A percentile compares a stretch with the other conserved stretches of the same genome.
These are phyloP conservation scores for Detonula confervacea DNA, from an alignment of 352 stramenopile genomes.

Conservation along the genomic window DNA sequence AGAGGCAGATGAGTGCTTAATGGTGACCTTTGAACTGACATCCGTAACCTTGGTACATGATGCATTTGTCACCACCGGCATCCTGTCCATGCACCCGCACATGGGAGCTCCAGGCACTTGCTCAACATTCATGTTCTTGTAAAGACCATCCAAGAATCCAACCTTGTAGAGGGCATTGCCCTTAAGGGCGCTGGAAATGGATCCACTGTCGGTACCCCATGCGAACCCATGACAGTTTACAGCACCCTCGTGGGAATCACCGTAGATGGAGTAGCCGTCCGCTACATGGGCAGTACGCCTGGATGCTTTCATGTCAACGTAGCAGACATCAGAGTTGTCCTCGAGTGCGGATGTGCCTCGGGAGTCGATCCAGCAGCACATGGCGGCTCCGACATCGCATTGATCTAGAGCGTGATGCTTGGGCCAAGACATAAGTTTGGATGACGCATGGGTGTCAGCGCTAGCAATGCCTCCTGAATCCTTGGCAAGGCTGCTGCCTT, in stretches of 20 bases:
- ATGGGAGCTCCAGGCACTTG: constrained; percentile 22
- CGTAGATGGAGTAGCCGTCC: constrained; percentile 28
- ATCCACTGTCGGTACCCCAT: constrained; percentile 16
- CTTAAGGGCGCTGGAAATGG: constrained; percentile 4
- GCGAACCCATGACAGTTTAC: constrained; percentile 28
- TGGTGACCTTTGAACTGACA: background rate
- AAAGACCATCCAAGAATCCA: constrained; percentile 6
- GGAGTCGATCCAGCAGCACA: constrained; percentile 29
- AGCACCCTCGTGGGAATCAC: background rate
- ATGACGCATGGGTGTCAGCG: background rate
- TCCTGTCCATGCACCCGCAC: constrained; percentile 32
- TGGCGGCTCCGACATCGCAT: constrained; percentile 13
- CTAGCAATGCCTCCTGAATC: background rate
- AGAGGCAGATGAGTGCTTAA: background rate
- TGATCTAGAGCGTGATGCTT: constrained; percentile 26
- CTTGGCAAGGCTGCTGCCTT: background rate
- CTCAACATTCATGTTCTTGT: constrained; percentile 7
- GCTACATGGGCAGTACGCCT: constrained; percentile 2
- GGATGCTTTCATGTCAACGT: constrained; percentile 6
- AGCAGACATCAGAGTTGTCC: constrained; percentile 30
- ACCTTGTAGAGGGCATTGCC: constrained; percentile 31
- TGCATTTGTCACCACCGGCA: constrained; percentile 25
- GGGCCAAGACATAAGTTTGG: background rate
- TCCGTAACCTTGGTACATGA: constrained; percentile 10
- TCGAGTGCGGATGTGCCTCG: background rate